A percentile compares a stretch with the other conserved stretches of the same genome.
phyloP scores from a whole-genome alignment of 164 flowering plant species.

The Aristolochia fimbriata region DNA sequence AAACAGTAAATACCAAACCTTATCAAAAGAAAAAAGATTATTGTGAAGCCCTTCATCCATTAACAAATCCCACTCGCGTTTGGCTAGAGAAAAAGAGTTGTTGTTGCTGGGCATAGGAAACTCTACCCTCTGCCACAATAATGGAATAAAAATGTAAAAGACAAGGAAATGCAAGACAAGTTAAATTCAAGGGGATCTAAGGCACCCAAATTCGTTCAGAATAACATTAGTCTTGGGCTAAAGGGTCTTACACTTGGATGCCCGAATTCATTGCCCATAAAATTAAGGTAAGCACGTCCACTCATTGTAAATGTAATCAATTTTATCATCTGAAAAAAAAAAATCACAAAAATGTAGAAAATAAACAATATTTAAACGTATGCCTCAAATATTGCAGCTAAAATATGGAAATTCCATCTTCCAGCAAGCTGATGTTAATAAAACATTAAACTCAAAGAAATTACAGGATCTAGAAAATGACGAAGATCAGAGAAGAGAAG shows the following conservation, averaged over 20 bases:
- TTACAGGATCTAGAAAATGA: too few species aligned
- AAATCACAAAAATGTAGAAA: background rate
- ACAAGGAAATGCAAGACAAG: too few species aligned
- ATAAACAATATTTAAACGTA: background rate
- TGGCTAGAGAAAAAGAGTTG: slow-evolving; percentile 72
- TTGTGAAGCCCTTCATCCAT: slow-evolving; percentile 36
- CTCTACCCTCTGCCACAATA: slow-evolving; percentile 59
- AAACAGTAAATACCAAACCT: slow-evolving; percentile 30
- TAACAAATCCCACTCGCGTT: slow-evolving; percentile 75
- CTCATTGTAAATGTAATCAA: slow-evolving; percentile 76
- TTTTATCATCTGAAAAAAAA: slow-evolving; percentile 62
- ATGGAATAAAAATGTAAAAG: background rate
- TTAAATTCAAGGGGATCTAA: too few species aligned
- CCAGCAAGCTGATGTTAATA: too few species aligned
- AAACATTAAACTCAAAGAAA: too few species aligned
- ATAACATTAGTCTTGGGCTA: too few species aligned
- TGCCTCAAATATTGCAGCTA: too few species aligned
- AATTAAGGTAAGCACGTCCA: slow-evolving; percentile 87
- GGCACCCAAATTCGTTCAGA: too few species aligned
- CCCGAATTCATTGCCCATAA: slow-evolving; percentile 99
- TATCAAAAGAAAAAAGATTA: slow-evolving; percentile 60
- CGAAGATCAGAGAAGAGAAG: too few species aligned
- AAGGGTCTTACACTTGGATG: slow-evolving; percentile 63
- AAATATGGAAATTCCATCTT: too few species aligned
- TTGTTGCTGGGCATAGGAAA: slow-evolving; percentile 86